Evolutionary conservation across 73 alveolate species (phyloP).

Genomic region (Paramecium tetraurelia): DNA sequence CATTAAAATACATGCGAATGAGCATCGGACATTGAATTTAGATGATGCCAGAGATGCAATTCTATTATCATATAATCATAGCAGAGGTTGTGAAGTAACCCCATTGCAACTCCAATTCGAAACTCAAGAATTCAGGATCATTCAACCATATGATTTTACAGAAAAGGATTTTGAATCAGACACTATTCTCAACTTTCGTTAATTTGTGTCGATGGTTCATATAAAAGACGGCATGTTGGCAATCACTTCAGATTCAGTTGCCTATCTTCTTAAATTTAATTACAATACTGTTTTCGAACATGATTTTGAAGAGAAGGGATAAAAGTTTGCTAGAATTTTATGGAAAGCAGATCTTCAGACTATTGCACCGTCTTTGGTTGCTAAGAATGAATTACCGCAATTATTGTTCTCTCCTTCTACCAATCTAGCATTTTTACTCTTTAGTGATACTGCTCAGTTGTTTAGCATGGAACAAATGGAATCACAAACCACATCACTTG

Average conservation of each 20-base stretch:
- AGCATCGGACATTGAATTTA: background rate
- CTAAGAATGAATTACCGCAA: constrained; percentile 16
- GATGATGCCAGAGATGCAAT: background rate
- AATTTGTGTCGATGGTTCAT: constrained; percentile 12
- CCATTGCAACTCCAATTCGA: background rate
- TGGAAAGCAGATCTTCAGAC: constrained; percentile 19
- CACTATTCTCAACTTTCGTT: constrained; percentile 3
- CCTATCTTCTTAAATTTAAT: constrained; percentile 14
- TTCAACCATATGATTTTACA: background rate
- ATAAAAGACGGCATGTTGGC: constrained; percentile 34
- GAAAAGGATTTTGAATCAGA: background rate
- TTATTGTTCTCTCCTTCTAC: background rate
- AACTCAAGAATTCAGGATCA: background rate
- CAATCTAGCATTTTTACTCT: background rate
- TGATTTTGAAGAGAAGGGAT: background rate
- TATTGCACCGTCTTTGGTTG: background rate
- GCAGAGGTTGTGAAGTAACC: background rate
- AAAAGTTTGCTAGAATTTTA: constrained; percentile 1
- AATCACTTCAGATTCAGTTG: constrained; percentile 26
- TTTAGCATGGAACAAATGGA: constrained; percentile 19
- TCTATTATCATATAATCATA: background rate
- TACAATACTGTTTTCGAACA: background rate
- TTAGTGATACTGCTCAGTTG: constrained; percentile 12
- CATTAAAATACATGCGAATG: background rate
- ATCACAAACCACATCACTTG: background rate